These are phyloP conservation scores for Opeltia flavorubescens DNA, from an alignment of 495 filamentous ascomycete species.

Conservation along the genomic window DNA sequence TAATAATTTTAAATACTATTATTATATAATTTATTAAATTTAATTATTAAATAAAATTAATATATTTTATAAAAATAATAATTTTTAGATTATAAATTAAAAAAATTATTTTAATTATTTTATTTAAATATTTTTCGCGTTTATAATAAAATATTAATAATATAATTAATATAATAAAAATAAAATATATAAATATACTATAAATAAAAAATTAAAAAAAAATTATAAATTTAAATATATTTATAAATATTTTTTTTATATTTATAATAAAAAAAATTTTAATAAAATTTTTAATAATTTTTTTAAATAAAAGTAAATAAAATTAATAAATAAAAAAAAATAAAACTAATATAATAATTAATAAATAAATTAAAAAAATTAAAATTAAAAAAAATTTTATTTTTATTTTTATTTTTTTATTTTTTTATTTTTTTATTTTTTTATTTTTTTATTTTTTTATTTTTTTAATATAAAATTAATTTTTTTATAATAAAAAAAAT, in stretches of 20 bases:
- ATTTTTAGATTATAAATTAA: background rate
- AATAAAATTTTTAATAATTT: background rate
- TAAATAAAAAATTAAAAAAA: background rate
- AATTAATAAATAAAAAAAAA: background rate
- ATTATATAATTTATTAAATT: too few species aligned
- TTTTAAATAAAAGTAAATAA: constrained; percentile 1
- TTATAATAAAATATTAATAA: background rate
- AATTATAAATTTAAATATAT: background rate
- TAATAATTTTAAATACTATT: too few species aligned
- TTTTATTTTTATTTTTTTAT: constrained; percentile 1
- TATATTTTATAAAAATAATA: background rate
- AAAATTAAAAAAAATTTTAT: background rate
- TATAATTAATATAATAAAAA: background rate
- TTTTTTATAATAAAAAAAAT: background rate
- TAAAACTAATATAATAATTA: too few species aligned
- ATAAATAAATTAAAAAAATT: constrained; percentile 1
- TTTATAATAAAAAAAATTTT: background rate
- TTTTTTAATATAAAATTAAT: background rate
- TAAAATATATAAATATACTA: too few species aligned
- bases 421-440: background rate
- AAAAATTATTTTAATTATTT: background rate
- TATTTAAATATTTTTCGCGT: background rate
- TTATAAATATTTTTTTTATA: constrained; percentile 2
- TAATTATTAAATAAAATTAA: background rate
- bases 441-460: background rate